Evolutionary conservation across 1,284 basidiomycete species (phyloP).

Genomic region (Rhodotorula sp.): DNA sequence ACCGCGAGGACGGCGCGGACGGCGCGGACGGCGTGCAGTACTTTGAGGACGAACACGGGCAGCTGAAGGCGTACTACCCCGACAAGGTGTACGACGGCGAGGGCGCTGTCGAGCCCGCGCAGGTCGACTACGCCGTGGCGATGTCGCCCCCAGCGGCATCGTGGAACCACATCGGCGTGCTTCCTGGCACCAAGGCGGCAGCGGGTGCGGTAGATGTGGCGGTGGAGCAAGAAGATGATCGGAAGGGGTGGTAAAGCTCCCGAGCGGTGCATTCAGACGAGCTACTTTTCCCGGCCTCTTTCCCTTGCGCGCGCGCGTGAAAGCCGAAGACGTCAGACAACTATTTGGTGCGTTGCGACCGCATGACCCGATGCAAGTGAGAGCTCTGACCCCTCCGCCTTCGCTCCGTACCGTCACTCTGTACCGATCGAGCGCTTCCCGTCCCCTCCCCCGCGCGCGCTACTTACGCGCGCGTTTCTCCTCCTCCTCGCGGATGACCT

Average conservation of each 20-base stretch:
- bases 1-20: background rate
- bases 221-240: background rate
- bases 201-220: background rate
- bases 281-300: too few species aligned
- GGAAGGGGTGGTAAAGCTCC: background rate
- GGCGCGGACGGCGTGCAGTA: background rate
- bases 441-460: background rate
- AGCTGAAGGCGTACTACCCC: background rate
- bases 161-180: conserved; percentile 24
- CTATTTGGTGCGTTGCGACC: too few species aligned
- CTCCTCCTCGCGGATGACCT: background rate
- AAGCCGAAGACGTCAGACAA: too few species aligned
- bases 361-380: too few species aligned
- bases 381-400: too few species aligned
- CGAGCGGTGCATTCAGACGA: too few species aligned
- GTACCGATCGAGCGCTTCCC: too few species aligned
- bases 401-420: too few species aligned
- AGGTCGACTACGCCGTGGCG: background rate
- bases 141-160: background rate
- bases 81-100: background rate
- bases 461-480: conserved; percentile 1
- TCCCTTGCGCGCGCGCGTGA: too few species aligned
- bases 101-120: background rate
- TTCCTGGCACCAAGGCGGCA: background rate
- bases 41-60: conserved; percentile 23